Percentiles rank a stretch among this genome's conserved stretches.
phyloP scores from a whole-genome alignment of 495 filamentous ascomycete genomes.

The Annulohypoxylon moriforme region DNA sequence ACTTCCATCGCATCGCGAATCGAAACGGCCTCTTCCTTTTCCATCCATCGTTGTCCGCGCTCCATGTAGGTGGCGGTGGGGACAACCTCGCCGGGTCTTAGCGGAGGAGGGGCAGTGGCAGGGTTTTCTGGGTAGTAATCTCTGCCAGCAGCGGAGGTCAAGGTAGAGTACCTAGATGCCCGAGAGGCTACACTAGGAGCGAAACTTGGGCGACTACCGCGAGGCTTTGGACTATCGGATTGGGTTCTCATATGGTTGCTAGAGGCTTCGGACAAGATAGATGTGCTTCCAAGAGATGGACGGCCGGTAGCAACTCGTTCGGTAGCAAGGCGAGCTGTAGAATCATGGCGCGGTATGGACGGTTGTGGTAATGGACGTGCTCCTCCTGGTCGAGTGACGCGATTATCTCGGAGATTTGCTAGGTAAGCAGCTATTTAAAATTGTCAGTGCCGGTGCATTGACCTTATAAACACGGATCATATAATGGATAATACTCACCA shows the following conservation, averaged over 20 bases:
- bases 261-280: slow-evolving; percentile 57
- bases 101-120: slow-evolving; percentile 49
- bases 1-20: slow-evolving; percentile 83
- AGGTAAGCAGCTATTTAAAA: slow-evolving; percentile 74
- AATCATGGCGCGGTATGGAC: slow-evolving; percentile 49
- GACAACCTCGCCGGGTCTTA: slow-evolving; percentile 62
- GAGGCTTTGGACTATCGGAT: slow-evolving; percentile 45
- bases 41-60: slow-evolving; percentile 82
- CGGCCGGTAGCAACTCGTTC: slow-evolving; percentile 44
- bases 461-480: slow-evolving; percentile 41
- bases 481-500: slow-evolving; percentile 65
- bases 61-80: slow-evolving; percentile 79
- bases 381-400: slow-evolving; percentile 78
- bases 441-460: slow-evolving; percentile 47
- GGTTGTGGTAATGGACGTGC: slow-evolving; percentile 79
- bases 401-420: slow-evolving; percentile 81
- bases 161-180: slow-evolving; percentile 55
- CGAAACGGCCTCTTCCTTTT: slow-evolving; percentile 84
- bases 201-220: slow-evolving; percentile 49
- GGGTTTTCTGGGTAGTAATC: slow-evolving; percentile 59
- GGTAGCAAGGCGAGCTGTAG: slow-evolving; percentile 38
- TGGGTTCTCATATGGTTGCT: slow-evolving; percentile 52
- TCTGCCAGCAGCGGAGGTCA: slow-evolving; percentile 50
- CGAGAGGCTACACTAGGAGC: slow-evolving; percentile 56
- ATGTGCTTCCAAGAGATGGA: slow-evolving; percentile 47